Percentiles rank a stretch among this genome's conserved stretches.
Conservation (phyloP, 2,329 filamentous ascomycete genomes). For the Fusarium oxysporum region DNA sequence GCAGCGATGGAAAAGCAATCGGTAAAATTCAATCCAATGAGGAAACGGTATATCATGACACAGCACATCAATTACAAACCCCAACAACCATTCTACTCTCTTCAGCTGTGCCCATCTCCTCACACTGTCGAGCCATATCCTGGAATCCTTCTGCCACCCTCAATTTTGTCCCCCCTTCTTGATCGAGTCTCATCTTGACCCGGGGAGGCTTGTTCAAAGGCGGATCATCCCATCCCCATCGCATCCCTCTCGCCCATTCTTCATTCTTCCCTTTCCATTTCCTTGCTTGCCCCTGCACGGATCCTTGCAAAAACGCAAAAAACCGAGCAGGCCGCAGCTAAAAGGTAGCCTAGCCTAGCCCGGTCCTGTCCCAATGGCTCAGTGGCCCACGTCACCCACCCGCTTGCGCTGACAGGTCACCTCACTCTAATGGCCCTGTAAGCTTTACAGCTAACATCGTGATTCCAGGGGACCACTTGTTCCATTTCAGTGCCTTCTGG, state of each 20-base stretch:
- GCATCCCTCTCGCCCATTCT: neutral
- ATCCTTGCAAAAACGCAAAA: conserved; percentile 25
- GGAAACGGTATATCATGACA: neutral
- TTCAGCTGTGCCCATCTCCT: neutral
- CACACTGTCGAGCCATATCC: conserved; percentile 8
- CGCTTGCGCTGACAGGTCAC: conserved; percentile 42
- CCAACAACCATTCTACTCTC: neutral
- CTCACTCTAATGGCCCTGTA: conserved; percentile 4
- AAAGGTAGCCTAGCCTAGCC: neutral
- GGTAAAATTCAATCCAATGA: conserved; percentile 6
- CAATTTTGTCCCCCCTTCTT: conserved; percentile 18
- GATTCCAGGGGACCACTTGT: conserved; percentile 25
- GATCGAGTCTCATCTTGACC: conserved; percentile 38
- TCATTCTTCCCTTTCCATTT: conserved; percentile 12
- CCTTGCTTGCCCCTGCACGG: conserved; percentile 23
- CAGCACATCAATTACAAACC: neutral
- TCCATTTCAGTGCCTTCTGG: conserved; percentile 17
- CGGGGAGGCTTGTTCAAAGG: conserved; percentile 30
- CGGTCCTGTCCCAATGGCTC: conserved; percentile 30
- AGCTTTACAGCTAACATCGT: conserved; percentile 26
- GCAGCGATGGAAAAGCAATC: neutral
- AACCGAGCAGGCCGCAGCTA: neutral
- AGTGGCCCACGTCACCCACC: conserved; percentile 46
- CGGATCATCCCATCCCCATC: conserved; percentile 26
- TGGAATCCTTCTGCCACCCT: conserved; percentile 15